Conservation (phyloP, 495 filamentous ascomycete species). For the Daldinia vernicosa region DNA sequence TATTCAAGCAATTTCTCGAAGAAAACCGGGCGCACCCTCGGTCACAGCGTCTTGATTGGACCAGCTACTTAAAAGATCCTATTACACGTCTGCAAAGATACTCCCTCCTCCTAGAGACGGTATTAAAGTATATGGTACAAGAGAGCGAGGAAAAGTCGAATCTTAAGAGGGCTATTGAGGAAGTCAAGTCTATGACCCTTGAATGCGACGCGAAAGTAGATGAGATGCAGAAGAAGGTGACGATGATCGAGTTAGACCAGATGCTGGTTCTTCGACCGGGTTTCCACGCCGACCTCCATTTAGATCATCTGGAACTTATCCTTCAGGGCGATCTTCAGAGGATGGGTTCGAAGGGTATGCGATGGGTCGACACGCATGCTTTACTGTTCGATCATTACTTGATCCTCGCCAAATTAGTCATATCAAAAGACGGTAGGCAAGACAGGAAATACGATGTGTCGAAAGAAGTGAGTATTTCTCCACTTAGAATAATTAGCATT, state of each 20-base stretch:
- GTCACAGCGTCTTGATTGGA: constrained; percentile 90
- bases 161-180: constrained; percentile 86
- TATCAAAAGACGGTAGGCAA: constrained; percentile 72
- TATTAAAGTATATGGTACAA: constrained; percentile 80
- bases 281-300: constrained; percentile 89
- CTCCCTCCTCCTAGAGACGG: constrained; percentile 80
- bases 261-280: constrained; percentile 85
- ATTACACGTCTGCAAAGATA: constrained; percentile 95
- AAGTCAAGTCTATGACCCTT: constrained; percentile 88
- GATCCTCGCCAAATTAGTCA: constrained; percentile 84
- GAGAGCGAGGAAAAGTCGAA: constrained; percentile 93
- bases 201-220: constrained; percentile 96
- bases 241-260: constrained; percentile 80
- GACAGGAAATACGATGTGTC: constrained; percentile 95
- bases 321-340: constrained; percentile 90
- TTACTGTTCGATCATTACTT: constrained; percentile 97
- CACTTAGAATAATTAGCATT: background rate
- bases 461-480: constrained; percentile 69
- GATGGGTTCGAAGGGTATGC: constrained; percentile 84
- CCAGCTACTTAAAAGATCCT: constrained; percentile 90
- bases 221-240: constrained; percentile 92
- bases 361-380: constrained; percentile 90
- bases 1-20: constrained; percentile 88
- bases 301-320: constrained; percentile 90
- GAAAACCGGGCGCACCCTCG: constrained; percentile 78